Evolutionary conservation across 2,329 filamentous ascomycete genomes (phyloP).

Genomic region (Dactylellina cionopaga): DNA sequence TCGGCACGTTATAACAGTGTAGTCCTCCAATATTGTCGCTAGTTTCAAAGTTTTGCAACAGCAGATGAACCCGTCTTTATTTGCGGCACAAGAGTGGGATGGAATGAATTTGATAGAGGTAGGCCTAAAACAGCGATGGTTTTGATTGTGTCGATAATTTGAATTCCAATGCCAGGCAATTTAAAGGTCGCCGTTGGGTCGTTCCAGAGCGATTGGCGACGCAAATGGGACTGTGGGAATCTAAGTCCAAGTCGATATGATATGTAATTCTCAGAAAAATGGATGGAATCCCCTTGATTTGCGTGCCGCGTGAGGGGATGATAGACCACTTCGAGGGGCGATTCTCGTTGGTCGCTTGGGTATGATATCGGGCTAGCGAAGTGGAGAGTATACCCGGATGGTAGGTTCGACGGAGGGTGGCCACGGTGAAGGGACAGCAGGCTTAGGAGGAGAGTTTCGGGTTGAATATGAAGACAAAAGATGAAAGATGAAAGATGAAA

Average conservation of each 20-base stretch:
- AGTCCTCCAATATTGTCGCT: not conserved
- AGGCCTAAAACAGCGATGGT: not conserved
- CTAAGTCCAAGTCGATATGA: not conserved
- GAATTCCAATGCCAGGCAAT: constrained; percentile 6
- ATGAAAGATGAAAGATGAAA: too few relatives aligned
- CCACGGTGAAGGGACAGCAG: too few relatives aligned
- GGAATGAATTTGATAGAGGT: too few relatives aligned
- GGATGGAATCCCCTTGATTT: constrained; percentile 2
- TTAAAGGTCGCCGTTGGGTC: not conserved
- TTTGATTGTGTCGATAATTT: constrained; percentile 7
- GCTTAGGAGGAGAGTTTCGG: too few relatives aligned
- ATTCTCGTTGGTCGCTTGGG: too few relatives aligned
- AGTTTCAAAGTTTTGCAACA: not conserved
- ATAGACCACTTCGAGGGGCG: too few relatives aligned
- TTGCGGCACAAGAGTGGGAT: not conserved
- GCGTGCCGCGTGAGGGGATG: not conserved
- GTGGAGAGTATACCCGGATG: too few relatives aligned
- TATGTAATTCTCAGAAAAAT: not conserved
- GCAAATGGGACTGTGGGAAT: not conserved
- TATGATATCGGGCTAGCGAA: too few relatives aligned
- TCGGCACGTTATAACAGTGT: not conserved
- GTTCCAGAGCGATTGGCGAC: not conserved
- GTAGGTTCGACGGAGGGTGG: too few relatives aligned
- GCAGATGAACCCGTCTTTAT: constrained; percentile 9
- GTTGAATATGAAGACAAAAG: too few relatives aligned